phyloP scores from a whole-genome alignment of 306 rosid species.

The Corylus avellana region DNA sequence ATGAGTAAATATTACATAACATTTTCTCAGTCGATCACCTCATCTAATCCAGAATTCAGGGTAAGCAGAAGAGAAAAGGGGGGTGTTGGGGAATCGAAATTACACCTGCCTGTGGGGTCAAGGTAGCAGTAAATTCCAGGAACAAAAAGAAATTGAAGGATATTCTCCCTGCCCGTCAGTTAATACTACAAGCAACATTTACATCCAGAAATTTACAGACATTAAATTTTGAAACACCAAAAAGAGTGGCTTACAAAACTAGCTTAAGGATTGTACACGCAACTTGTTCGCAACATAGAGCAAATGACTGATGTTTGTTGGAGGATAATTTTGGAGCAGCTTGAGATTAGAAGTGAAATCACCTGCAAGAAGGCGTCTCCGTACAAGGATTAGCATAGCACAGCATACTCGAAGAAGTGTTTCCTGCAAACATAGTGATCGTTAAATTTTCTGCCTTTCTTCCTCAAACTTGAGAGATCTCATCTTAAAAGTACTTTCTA shows the following conservation, averaged over 20 bases:
- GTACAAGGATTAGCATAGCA: conserved; percentile 89
- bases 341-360: conserved; percentile 98
- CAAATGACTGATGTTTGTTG: conserved; percentile 92
- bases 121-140: conserved; percentile 3
- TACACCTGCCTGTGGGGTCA: neutral
- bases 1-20: neutral
- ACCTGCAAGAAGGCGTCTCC: conserved; percentile 91
- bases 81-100: neutral
- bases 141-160: neutral
- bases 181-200: conserved; percentile 41
- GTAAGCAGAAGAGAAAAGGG: neutral
- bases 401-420: conserved; percentile 93
- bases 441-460: conserved; percentile 21
- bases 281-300: conserved; percentile 96
- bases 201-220: conserved; percentile 60
- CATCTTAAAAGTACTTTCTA: conserved; percentile 1
- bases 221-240: conserved; percentile 23
- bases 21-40: neutral
- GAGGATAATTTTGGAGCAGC: conserved; percentile 84
- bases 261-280: conserved; percentile 64
- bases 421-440: conserved; percentile 52
- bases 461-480: conserved; percentile 8
- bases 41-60: neutral
- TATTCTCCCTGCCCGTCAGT: conserved; percentile 12
- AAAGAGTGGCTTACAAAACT: conserved; percentile 21